Percentiles rank a stretch among this genome's conserved stretches.
These are phyloP conservation scores for Narthecium ossifragum DNA, from an alignment of 106 monocot genomes.

Conservation along the genomic window DNA sequence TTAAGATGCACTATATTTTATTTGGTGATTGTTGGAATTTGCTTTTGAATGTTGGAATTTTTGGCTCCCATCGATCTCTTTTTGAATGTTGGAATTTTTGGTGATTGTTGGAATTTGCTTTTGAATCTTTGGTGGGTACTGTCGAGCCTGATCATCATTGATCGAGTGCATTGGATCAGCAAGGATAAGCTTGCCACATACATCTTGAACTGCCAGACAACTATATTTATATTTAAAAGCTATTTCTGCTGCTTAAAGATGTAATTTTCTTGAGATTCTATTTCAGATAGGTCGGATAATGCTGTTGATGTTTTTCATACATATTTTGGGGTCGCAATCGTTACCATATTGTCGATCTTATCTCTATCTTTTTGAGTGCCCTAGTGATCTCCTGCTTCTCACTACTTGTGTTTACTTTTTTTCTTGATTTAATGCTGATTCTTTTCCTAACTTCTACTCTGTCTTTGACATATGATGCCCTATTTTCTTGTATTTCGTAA, in stretches of 20 bases:
- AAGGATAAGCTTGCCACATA: conserved; percentile 66
- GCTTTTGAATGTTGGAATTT: too few species aligned
- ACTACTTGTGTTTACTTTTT: too few species aligned
- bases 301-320: conserved; percentile 95
- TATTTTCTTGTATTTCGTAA: conserved; percentile 1
- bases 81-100: too few species aligned
- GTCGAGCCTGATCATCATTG: conserved; percentile 86
- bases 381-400: too few species aligned
- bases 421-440: not conserved
- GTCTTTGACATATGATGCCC: not conserved
- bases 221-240: too few species aligned
- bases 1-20: too few species aligned
- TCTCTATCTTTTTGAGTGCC: too few species aligned
- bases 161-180: conserved; percentile 94
- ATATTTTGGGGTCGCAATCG: conserved; percentile 89
- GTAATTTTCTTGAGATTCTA: too few species aligned
- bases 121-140: conserved; percentile 98
- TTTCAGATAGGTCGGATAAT: conserved; percentile 89
- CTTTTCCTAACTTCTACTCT: not conserved
- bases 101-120: too few species aligned
- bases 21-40: too few species aligned
- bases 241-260: too few species aligned
- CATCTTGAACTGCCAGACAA: conserved; percentile 89
- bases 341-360: not conserved
- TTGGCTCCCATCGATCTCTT: too few species aligned